Base-by-base conservation (phyloP, 805 yeast genomes). In the Yamadazyma insecticola region DNA sequence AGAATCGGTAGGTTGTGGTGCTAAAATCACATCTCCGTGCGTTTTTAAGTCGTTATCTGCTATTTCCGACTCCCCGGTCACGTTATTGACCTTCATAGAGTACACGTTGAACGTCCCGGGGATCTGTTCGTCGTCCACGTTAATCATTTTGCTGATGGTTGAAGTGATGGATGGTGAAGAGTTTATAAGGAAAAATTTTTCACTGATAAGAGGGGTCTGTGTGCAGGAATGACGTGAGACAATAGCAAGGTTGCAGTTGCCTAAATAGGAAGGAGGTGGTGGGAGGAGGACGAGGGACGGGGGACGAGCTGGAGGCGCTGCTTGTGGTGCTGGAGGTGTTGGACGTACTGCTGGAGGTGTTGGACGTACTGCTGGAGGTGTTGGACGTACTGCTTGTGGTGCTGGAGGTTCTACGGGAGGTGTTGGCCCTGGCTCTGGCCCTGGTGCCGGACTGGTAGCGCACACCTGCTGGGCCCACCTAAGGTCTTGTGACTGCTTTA, bases 21-120 rank as follows among this genome's bases (percentile, higher is more conserved):
- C 51, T 18, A 70, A 48, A 12, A 69, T 63, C 18, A 69, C 53
- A 15, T 57, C 57, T 13, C 45, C 46, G 12, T 40, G 41, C 13
- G 51, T 56, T 36, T 48, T 50, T 10, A 41, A 19, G 9, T 18
- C 28, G 24, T 30, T 35, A 14, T 33, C 33, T 14, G 30, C 37
- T 4, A 24, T 22, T 13, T 27, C 29, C 2, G 21, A 13, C 6
- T 35, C 39, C n/a, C 22, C 28, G 21, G 23, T 14, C 25, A 30
- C 37, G 8, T 23, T 16, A 26, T 31, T 28, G 7, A 39, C 28
- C 23, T 37, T 25, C 11, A 30, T 22, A 7, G 73, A 49, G 33
- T 67, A 61, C 24, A 75, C 63, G 46, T 72, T 74, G 40, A 70
- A 53, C 0, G 81, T 74, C 5, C 81, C 81, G 2, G 81, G 81